Conservation (phyloP, 2,329 filamentous ascomycete species). For the Sphaerulina populicola region DNA sequence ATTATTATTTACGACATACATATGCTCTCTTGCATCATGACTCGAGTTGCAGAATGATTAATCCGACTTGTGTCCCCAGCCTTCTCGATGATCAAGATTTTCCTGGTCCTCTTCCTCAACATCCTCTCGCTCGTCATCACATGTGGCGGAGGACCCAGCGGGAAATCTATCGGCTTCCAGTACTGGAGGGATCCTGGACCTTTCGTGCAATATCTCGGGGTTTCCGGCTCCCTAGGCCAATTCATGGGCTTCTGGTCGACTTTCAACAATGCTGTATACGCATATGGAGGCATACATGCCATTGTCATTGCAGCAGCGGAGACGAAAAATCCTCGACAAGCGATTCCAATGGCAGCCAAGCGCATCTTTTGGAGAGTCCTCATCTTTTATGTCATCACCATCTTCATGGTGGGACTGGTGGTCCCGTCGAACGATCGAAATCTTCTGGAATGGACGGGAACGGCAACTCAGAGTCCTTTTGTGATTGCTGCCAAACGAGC, state of each 20-base stretch:
- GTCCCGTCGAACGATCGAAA: constrained; percentile 25
- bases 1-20: too few species aligned
- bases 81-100: constrained; percentile 18
- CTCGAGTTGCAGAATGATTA: too few species aligned
- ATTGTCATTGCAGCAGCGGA: constrained; percentile 50
- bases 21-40: too few species aligned
- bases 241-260: constrained; percentile 18
- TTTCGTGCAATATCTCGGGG: constrained; percentile 18
- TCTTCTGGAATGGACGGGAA: constrained; percentile 29
- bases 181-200: constrained; percentile 19
- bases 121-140: constrained; percentile 21
- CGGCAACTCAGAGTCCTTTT: constrained; percentile 47
- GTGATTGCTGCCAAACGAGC: constrained; percentile 55
- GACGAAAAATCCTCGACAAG: constrained; percentile 43
- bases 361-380: constrained; percentile 31
- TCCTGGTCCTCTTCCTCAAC: constrained; percentile 20
- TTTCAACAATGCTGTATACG: constrained; percentile 23
- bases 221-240: constrained; percentile 11
- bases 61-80: background rate
- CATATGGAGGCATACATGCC: constrained; percentile 53
- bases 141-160: constrained; percentile 15
- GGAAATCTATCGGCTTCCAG: constrained; percentile 15
- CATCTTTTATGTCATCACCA: constrained; percentile 18
- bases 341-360: constrained; percentile 29
- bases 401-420: constrained; percentile 26